phyloP scores from a whole-genome alignment of 225 moss, liverwort and hornwort genomes.

The Straminergon stramineum region DNA sequence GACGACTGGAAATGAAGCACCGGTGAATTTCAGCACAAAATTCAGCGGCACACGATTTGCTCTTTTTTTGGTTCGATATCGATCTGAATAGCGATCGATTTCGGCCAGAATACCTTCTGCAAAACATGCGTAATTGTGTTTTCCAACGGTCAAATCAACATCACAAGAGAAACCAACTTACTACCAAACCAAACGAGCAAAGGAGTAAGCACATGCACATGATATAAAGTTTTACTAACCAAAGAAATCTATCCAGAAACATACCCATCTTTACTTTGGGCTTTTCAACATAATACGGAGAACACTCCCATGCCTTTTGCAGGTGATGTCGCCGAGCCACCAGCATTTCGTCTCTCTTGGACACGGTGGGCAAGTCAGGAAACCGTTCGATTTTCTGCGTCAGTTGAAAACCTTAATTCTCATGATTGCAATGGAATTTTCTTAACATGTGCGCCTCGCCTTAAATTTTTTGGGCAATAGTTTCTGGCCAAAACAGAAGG shows the following conservation, averaged over 20 bases:
- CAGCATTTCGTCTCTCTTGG: constrained; percentile 57
- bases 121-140: background rate
- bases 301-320: constrained; percentile 82
- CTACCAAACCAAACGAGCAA: background rate
- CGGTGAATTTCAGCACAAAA: constrained; percentile 74
- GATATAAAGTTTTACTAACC: background rate
- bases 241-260: background rate
- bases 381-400: constrained; percentile 58
- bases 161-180: background rate
- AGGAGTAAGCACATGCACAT: background rate
- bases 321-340: constrained; percentile 63
- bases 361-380: constrained; percentile 55
- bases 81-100: constrained; percentile 89
- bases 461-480: background rate
- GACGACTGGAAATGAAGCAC: constrained; percentile 78
- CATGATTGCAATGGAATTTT: background rate
- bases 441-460: background rate
- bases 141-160: background rate
- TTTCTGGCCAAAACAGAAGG: background rate
- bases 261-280: constrained; percentile 53
- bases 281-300: constrained; percentile 88
- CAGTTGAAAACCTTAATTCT: background rate
- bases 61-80: constrained; percentile 72
- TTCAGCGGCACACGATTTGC: constrained; percentile 70
- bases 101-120: constrained; percentile 80